Base-by-base conservation (phyloP, 2,329 filamentous ascomycete species). In the Ophiostoma montium region DNA sequence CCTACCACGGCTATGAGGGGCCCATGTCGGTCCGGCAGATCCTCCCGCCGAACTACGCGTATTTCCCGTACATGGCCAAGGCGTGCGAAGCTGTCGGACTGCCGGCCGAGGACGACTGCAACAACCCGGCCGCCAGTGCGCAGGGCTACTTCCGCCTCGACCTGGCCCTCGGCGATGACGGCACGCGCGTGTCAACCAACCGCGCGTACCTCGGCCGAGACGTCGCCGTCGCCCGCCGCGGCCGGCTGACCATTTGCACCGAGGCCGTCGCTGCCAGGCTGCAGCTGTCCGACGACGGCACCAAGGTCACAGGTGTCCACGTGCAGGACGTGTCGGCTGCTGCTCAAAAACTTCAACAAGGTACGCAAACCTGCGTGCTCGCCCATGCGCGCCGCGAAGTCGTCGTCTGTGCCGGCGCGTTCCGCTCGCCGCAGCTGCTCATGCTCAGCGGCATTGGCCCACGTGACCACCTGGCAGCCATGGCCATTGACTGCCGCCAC, bases 371-470 rank as follows among this genome's bases (percentile, higher is more conserved):
- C 54, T 16, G 8, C 1, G 44, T 50, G 38, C 52, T 57, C 19
- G 59, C 60, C 16, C 53, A 55, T 19, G 60, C 58, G 1, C 50
- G 52, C 3, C 54, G 60, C 1, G 62, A 64, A 42, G 59, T 64
- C 12, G 59, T 65, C 6, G 18, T 65, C 5, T 61, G 59, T 52
- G 55, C 53, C 11, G 61, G 62, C 3, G 53, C 60, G 2, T 44
- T 60, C 5, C 59, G 58, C 16, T 57, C 59, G 0, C 61, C 63
- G 0, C 62, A 65, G 47, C 42, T 65, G 12, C 56, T 66, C 1
- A 54, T 61, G 52, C 52, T 62, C 18, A 64, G 62, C 50, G 62
- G 62, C 7, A 58, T 65, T 12, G 62, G 63, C 0, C 59, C 62
- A 2, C 50, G 30, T 35, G 32, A 49, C 1, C 50, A 58, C 2